Evolutionary conservation across 106 monocot species (phyloP).

Genomic region (Dendrobium chrysotoxum): DNA sequence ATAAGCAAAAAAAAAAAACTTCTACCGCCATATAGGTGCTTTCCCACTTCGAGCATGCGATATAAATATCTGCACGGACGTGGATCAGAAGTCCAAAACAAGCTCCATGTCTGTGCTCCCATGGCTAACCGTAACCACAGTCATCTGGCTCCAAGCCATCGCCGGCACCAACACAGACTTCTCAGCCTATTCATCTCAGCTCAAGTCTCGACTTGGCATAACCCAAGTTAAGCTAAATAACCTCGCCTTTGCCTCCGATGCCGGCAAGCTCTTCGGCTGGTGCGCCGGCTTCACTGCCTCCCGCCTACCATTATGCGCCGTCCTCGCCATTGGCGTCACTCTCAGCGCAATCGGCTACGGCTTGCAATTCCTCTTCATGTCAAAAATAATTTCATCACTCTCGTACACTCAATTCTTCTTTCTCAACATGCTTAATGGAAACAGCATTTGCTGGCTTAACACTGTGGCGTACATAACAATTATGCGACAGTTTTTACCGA

Average conservation of each 20-base stretch:
- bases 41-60: too few species aligned
- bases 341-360: slow-evolving; percentile 14
- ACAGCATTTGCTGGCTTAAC: slow-evolving; percentile 24
- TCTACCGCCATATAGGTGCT: not conserved
- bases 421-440: slow-evolving; percentile 11
- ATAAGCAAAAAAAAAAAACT: not conserved
- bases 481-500: slow-evolving; percentile 3
- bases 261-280: slow-evolving; percentile 15
- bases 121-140: slow-evolving; percentile 24
- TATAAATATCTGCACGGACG: not conserved
- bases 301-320: slow-evolving; percentile 10
- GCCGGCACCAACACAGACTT: slow-evolving; percentile 32
- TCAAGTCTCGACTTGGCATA: slow-evolving; percentile 27
- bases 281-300: not conserved
- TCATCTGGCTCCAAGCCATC: slow-evolving; percentile 38
- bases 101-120: slow-evolving; percentile 8
- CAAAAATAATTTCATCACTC: not conserved
- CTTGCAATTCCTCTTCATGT: slow-evolving; percentile 11
- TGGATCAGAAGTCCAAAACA: not conserved
- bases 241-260: slow-evolving; percentile 18
- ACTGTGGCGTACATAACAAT: slow-evolving; percentile 7
- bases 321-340: slow-evolving; percentile 8
- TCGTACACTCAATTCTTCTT: slow-evolving; percentile 11
- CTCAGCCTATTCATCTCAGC: slow-evolving; percentile 31
- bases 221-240: slow-evolving; percentile 18